A percentile compares a stretch with the other conserved stretches of the same genome.
These are phyloP conservation scores for Chaetothyriales sp. DNA, from an alignment of 2,329 filamentous ascomycete genomes.

Conservation along the genomic window DNA sequence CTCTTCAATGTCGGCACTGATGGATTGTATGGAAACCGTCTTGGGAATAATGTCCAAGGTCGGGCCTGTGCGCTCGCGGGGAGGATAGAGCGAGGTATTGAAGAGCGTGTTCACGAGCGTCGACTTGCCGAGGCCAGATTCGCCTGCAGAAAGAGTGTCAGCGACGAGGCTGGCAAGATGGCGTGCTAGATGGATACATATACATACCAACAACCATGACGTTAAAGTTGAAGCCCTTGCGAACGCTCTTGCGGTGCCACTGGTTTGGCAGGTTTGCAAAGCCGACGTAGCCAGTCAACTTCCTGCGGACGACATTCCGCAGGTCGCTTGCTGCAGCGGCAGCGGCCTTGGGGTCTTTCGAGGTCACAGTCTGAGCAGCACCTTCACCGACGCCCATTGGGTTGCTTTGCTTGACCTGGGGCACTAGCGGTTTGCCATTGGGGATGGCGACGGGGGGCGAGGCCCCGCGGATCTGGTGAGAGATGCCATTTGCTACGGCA, in stretches of 20 bases:
- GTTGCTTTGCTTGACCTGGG: conserved; percentile 45
- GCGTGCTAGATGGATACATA: conserved; percentile 43
- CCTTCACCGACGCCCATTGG: conserved; percentile 36
- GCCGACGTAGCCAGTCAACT: conserved; percentile 95
- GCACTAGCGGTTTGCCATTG: conserved; percentile 41
- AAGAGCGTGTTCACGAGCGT: conserved; percentile 98
- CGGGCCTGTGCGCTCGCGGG: conserved; percentile 94
- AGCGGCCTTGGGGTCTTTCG: conserved; percentile 48
- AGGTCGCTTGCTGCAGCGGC: conserved; percentile 51
- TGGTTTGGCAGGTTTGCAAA: conserved; percentile 99
- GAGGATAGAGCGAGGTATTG: conserved; percentile 97
- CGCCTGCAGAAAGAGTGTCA: conserved; percentile 46
- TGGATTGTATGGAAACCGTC: conserved; percentile 88
- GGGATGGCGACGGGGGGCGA: conserved; percentile 27
- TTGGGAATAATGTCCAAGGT: conserved; percentile 97
- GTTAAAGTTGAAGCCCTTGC: conserved; percentile 99
- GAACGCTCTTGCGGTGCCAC: conserved; percentile 99
- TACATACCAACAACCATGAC: conserved; percentile 98
- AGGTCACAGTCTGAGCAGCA: conserved; percentile 46
- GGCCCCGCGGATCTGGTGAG: conserved; percentile 11
- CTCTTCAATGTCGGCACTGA: conserved; percentile 94
- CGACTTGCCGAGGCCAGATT: conserved; percentile 98
- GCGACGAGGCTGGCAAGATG: background rate
- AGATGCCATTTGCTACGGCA: conserved; percentile 21
- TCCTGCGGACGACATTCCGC: conserved; percentile 94